Conservation (phyloP, 495 filamentous ascomycete genomes). For the Aspergillus steynii region DNA sequence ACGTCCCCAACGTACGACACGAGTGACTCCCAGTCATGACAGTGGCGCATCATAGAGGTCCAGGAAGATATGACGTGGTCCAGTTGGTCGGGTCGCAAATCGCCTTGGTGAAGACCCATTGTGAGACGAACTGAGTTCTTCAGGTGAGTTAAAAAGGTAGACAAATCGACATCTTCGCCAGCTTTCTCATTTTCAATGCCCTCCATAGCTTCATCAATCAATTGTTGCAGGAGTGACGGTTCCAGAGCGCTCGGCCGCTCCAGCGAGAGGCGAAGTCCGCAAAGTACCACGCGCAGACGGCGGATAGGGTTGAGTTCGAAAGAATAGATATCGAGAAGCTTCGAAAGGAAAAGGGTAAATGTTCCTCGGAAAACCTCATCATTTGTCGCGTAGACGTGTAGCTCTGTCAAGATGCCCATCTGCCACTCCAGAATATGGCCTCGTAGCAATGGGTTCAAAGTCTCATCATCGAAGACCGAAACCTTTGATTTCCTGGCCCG, state of each 20-base stretch:
- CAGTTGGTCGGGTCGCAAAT: slow-evolving; percentile 49
- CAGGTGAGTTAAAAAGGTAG: slow-evolving; percentile 56
- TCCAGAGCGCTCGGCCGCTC: slow-evolving; percentile 38
- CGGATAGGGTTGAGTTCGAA: slow-evolving; percentile 42
- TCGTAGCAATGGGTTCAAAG: slow-evolving; percentile 34
- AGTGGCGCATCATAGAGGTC: slow-evolving; percentile 36
- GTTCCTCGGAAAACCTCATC: slow-evolving; percentile 35
- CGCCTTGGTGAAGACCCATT: slow-evolving; percentile 52
- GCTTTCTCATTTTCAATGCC: slow-evolving; percentile 32
- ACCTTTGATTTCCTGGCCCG: slow-evolving; percentile 30
- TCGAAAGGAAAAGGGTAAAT: slow-evolving; percentile 31
- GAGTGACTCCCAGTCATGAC: slow-evolving; percentile 51
- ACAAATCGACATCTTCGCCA: slow-evolving; percentile 56
- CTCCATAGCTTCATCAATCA: slow-evolving; percentile 40
- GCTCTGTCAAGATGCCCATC: slow-evolving; percentile 40
- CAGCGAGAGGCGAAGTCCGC: slow-evolving; percentile 40
- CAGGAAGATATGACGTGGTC: slow-evolving; percentile 43
- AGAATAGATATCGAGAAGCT: slow-evolving; percentile 45
- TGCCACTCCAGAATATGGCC: slow-evolving; percentile 60
- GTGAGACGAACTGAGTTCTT: slow-evolving; percentile 54
- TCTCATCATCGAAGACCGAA: slow-evolving; percentile 45
- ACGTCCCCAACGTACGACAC: slow-evolving; percentile 61
- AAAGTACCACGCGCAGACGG: slow-evolving; percentile 45
- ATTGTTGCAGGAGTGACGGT: slow-evolving; percentile 23
- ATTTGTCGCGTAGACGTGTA: slow-evolving; percentile 26